phyloP scores from a whole-genome alignment of 2,329 filamentous ascomycete species.

The Colletotrichum sp. region DNA sequence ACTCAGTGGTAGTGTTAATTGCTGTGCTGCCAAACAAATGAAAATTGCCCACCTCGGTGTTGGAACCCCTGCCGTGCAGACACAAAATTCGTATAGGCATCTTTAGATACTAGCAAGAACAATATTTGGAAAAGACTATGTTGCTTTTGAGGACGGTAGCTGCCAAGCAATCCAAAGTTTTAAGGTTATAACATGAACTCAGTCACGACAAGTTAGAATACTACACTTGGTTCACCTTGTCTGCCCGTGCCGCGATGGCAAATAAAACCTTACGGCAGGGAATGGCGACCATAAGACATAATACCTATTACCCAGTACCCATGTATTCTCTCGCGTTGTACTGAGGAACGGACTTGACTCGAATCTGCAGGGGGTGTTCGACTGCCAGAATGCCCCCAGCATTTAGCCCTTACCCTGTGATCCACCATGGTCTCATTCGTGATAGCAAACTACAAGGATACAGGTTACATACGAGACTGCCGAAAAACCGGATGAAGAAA shows the following conservation, averaged over 20 bases:
- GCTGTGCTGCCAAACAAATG: not conserved
- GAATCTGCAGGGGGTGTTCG: not conserved
- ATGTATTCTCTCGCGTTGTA: not conserved
- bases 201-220: not conserved
- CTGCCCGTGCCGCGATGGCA: not conserved
- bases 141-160: not conserved
- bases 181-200: not conserved
- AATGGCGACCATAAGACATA: not conserved
- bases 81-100: not conserved
- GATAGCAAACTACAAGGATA: not conserved
- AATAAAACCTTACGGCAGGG: not conserved
- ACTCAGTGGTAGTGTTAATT: not conserved
- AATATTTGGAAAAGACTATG: not conserved
- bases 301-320: not conserved
- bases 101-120: not conserved
- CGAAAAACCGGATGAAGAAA: not conserved
- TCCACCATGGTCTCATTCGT: not conserved
- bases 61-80: not conserved
- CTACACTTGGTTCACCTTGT: not conserved
- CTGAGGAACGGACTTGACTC: not conserved
- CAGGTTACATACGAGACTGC: not conserved
- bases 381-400: not conserved
- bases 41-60: not conserved
- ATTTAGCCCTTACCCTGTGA: not conserved
- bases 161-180: not conserved